Conservation (phyloP, 208 protist genomes). For the Tetramitus jugosus region DNA sequence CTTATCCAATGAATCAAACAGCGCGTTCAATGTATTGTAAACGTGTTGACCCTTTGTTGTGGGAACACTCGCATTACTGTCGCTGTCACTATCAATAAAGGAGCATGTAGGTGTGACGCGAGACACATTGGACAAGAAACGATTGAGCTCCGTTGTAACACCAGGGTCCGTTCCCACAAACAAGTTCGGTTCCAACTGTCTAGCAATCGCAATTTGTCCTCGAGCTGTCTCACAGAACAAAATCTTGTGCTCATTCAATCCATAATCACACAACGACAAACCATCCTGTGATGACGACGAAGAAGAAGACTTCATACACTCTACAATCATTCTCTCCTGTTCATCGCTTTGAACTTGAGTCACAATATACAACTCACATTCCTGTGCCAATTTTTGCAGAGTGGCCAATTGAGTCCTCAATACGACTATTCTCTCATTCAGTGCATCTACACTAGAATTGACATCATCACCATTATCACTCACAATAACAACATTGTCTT, state of each 20-base stretch:
- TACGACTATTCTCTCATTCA: too few species aligned
- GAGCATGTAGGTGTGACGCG: background rate
- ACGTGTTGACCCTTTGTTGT: too few species aligned
- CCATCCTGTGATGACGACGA: too few species aligned
- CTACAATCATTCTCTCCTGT: background rate
- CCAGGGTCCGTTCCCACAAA: background rate
- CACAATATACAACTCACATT: background rate
- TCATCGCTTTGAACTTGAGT: background rate
- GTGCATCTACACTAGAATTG: too few species aligned
- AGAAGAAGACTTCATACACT: background rate
- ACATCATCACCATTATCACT: too few species aligned
- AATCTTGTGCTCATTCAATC: background rate
- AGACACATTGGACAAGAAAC: background rate
- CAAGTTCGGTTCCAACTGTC: background rate
- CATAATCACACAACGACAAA: background rate
- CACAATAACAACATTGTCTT: too few species aligned
- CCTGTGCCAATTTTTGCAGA: too few species aligned
- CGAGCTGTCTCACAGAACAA: background rate
- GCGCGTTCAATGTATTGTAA: too few species aligned
- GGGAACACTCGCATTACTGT: too few species aligned
- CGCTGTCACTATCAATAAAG: too few species aligned
- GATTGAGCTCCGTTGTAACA: background rate
- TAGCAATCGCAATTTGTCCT: background rate
- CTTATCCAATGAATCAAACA: too few species aligned
- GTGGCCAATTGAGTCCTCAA: too few species aligned